Conservation (phyloP, 345 rosid species). For the Syzygium grande region DNA sequence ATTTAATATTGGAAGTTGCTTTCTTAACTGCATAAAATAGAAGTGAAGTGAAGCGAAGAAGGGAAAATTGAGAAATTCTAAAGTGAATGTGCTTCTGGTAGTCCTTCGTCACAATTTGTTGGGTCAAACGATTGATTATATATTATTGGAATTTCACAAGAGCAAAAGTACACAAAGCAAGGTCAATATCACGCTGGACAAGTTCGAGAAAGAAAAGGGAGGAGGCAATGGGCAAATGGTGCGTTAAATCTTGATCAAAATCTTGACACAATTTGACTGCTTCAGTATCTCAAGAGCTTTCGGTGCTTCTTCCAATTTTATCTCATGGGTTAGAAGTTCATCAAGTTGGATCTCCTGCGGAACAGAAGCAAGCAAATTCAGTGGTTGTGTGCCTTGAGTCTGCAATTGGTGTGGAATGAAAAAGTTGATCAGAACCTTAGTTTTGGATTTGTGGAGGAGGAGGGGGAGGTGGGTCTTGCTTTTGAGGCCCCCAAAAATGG, state of each 20-base stretch:
- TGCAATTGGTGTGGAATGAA: not conserved
- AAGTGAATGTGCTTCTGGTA: not conserved
- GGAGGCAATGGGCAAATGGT: not conserved
- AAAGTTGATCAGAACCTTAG: constrained; percentile 10
- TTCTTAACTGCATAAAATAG: not conserved
- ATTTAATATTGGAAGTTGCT: not conserved
- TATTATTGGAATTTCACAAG: not conserved
- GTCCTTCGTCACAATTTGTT: not conserved
- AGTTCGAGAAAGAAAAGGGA: not conserved
- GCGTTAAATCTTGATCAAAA: constrained; percentile 22
- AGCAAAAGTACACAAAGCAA: not conserved
- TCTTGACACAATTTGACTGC: constrained; percentile 28
- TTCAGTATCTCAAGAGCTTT: constrained; percentile 26
- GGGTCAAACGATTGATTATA: not conserved
- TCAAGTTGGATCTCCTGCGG: constrained; percentile 39
- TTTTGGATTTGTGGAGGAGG: constrained; percentile 35
- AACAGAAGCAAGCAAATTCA: not conserved
- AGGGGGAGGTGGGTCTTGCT: constrained; percentile 38
- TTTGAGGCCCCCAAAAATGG: constrained; percentile 60
- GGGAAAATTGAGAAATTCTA: not conserved
- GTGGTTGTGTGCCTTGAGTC: not conserved
- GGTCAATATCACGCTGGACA: not conserved
- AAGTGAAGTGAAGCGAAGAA: not conserved
- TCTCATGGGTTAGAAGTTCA: constrained; percentile 40
- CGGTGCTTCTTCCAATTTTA: constrained; percentile 33